Evolutionary conservation across 192 early-diverging fungal genomes (phyloP), one percentile per base, ranked within the genome.

Genomic region (Coemansia sp.): DNA sequence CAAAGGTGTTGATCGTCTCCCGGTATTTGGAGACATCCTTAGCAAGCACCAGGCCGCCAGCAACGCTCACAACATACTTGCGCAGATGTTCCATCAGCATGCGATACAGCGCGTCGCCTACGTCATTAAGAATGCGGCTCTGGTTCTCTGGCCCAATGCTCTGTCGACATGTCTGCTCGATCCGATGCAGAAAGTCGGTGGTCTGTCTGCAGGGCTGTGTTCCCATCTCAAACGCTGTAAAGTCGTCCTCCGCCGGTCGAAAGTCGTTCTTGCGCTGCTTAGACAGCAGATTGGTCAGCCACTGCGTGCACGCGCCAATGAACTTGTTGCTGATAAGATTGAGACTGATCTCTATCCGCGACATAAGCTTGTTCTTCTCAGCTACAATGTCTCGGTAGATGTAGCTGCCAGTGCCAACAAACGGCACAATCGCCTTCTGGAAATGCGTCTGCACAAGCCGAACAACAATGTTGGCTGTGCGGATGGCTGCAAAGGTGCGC

Each of bases 1-100:
- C 89, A 83, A 95, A 98, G 11, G 75, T 68, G 52, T 84, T 74
- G 44, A 99, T 88, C 0, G 87, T 76, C 80, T 98, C 92, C 74
- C 94, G 96, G 79, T 99, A 99, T 69, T 89, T 92, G 6, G 95
- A 88, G 57, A 99, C 89, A 72, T 99, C 97, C 90, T 93, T 94
- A 61, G 93, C 85, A 21, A 99, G 74, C 47, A 96, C 85, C 18
- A 99, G 76, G 32, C 93, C 95, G 45, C 97, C 97, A 9, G 89
- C 89, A 11, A 93, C 87, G 69, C 87, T 95, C 21, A 96, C 92
- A 21, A 74, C 71, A 63, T 90, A 98, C 73, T 93, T 94, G 80
- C 94, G 93, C 65, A 94, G 87, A 64, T 99, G 97, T 43, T 97
- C 97, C 71, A 97, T 76, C 63, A 99, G 82, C 83, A 95, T 80